Percentiles rank a stretch among this genome's conserved stretches.
Conservation (phyloP, 768 basidiomycete species). For the Mycena vulgaris region DNA sequence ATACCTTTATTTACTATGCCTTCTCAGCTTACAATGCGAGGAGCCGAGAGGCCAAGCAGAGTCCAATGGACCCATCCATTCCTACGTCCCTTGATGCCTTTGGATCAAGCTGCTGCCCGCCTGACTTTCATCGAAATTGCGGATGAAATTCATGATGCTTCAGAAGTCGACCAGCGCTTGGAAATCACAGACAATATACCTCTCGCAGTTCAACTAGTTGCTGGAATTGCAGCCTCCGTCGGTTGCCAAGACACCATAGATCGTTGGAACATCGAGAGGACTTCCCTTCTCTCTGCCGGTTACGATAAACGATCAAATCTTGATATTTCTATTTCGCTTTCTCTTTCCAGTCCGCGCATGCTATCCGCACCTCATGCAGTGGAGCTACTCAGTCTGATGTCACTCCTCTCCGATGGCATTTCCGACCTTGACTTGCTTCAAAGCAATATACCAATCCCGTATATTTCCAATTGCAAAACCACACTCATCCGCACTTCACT, state of each 20-base stretch:
- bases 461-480: neutral
- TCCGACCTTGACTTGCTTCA: constrained; percentile 8
- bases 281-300: constrained; percentile 3
- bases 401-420: constrained; percentile 10
- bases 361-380: neutral
- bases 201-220: constrained; percentile 8
- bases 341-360: constrained; percentile 17
- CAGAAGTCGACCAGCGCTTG: constrained; percentile 7
- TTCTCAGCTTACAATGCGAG: constrained; percentile 21
- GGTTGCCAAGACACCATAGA: neutral
- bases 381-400: constrained; percentile 17
- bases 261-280: constrained; percentile 11
- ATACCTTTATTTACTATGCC: neutral
- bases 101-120: constrained; percentile 1
- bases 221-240: neutral
- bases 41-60: neutral
- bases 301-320: constrained; percentile 21
- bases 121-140: constrained; percentile 22
- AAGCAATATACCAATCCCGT: neutral
- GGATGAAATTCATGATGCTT: neutral
- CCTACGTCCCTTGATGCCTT: constrained; percentile 10
- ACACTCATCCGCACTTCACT: constrained; percentile 18
- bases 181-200: constrained; percentile 17
- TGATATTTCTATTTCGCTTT: constrained; percentile 22
- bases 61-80: constrained; percentile 24